A percentile compares a stretch with the other conserved stretches of the same genome.
These are phyloP conservation scores for Backusella australiensis DNA, from an alignment of 192 early-diverging fungal genomes.

Conservation along the genomic window DNA sequence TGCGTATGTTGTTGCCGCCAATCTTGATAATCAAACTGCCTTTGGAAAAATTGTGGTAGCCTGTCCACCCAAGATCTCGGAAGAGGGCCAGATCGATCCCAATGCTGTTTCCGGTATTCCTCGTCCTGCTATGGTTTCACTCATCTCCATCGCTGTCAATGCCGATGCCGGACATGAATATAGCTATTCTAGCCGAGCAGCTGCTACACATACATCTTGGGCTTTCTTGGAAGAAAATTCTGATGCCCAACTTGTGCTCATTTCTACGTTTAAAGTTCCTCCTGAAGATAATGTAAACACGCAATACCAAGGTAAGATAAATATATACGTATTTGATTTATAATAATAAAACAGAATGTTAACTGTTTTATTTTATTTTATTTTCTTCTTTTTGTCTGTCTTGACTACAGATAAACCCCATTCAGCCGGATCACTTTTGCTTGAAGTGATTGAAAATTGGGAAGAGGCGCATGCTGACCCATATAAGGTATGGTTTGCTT, in stretches of 20 bases:
- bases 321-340: not conserved
- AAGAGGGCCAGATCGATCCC: slow-evolving; percentile 25
- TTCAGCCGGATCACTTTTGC: slow-evolving; percentile 87
- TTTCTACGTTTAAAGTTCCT: slow-evolving; percentile 80
- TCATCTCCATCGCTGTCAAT: slow-evolving; percentile 77
- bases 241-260: slow-evolving; percentile 85
- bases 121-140: slow-evolving; percentile 75
- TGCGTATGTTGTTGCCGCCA: slow-evolving; percentile 77
- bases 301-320: slow-evolving; percentile 42
- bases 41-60: slow-evolving; percentile 73
- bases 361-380: not conserved
- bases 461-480: slow-evolving; percentile 70
- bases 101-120: slow-evolving; percentile 48
- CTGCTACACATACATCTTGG: slow-evolving; percentile 81
- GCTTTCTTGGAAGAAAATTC: slow-evolving; percentile 79
- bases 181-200: slow-evolving; percentile 74
- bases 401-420: slow-evolving; percentile 45
- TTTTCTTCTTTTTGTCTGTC: not conserved
- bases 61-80: slow-evolving; percentile 38
- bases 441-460: slow-evolving; percentile 79
- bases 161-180: slow-evolving; percentile 43
- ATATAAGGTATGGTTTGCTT: slow-evolving; percentile 88
- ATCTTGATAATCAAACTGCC: slow-evolving; percentile 73
- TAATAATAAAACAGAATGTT: not conserved
- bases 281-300: slow-evolving; percentile 70